Percentiles rank a stretch among this genome's conserved stretches.
Evolutionary conservation across 495 filamentous ascomycete species (phyloP).

Genomic region (Acidiella bohemica): DNA sequence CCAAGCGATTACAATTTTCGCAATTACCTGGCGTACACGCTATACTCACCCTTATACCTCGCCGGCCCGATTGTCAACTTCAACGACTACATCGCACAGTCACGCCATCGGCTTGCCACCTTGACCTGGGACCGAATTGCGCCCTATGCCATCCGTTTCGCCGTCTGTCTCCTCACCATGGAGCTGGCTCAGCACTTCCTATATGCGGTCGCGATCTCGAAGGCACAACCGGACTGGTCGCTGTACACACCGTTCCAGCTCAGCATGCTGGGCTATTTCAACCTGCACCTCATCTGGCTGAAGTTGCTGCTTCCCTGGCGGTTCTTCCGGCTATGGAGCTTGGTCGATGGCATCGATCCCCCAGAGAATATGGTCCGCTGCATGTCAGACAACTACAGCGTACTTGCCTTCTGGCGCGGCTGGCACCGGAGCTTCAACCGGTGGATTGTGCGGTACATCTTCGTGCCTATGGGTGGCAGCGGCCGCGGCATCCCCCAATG

Average conservation of each 20-base stretch:
- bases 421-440: conserved; percentile 94
- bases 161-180: conserved; percentile 72
- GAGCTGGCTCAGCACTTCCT: conserved; percentile 87
- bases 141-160: conserved; percentile 74
- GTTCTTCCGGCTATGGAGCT: conserved; percentile 89
- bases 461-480: conserved; percentile 74
- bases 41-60: conserved; percentile 89
- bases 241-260: conserved; percentile 80
- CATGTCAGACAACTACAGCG: conserved; percentile 87
- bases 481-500: conserved; percentile 27
- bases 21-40: conserved; percentile 74
- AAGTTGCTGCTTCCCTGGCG: conserved; percentile 95
- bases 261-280: conserved; percentile 87
- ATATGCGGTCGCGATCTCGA: conserved; percentile 86
- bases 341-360: conserved; percentile 81
- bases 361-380: conserved; percentile 98
- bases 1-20: conserved; percentile 57
- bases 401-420: conserved; percentile 83
- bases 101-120: conserved; percentile 53
- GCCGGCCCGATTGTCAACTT: conserved; percentile 90
- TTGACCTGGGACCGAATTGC: conserved; percentile 48
- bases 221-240: conserved; percentile 62
- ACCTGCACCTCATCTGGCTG: conserved; percentile 94
- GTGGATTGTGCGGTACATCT: conserved; percentile 90
- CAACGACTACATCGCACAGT: conserved; percentile 93